phyloP scores from a whole-genome alignment of 305 asterid species.

The Fraxinus sp. region DNA sequence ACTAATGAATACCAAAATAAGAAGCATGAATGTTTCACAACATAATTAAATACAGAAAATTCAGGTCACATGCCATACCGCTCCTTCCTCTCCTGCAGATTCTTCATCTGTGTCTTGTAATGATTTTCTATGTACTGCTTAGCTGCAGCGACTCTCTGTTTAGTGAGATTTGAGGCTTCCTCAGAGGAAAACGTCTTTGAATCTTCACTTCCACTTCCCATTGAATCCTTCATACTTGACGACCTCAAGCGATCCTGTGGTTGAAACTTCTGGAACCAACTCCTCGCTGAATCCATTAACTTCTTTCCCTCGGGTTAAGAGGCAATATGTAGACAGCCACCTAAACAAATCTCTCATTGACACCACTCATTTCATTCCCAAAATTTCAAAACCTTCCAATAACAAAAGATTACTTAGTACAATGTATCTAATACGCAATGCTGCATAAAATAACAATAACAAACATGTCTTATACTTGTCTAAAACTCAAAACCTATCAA shows the following conservation, averaged over 20 bases:
- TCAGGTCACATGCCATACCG: constrained; percentile 48
- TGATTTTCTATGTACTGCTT: constrained; percentile 97
- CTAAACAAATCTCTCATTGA: constrained; percentile 34
- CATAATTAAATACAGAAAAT: constrained; percentile 16
- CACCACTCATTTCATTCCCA: constrained; percentile 31
- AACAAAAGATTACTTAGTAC: neutral
- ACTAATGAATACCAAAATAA: neutral
- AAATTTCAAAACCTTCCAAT: constrained; percentile 33
- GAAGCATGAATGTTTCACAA: neutral
- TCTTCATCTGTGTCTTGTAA: constrained; percentile 90
- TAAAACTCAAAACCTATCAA: neutral
- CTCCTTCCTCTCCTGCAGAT: constrained; percentile 86
- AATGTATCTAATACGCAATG: neutral
- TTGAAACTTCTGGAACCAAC: constrained; percentile 86
- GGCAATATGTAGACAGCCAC: constrained; percentile 28
- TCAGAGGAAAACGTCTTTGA: constrained; percentile 54
- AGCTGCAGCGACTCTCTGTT: constrained; percentile 90
- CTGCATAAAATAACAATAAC: neutral
- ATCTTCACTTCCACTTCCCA: constrained; percentile 74
- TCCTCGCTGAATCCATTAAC: constrained; percentile 79
- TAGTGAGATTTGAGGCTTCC: constrained; percentile 82
- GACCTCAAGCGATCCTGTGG: constrained; percentile 72
- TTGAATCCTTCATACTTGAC: constrained; percentile 55
- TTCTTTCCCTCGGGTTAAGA: constrained; percentile 36
- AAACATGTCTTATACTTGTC: neutral